A percentile compares a stretch with the other conserved stretches of the same genome.
Conservation (phyloP, 75 land plant genomes). For the Picea glauca region DNA sequence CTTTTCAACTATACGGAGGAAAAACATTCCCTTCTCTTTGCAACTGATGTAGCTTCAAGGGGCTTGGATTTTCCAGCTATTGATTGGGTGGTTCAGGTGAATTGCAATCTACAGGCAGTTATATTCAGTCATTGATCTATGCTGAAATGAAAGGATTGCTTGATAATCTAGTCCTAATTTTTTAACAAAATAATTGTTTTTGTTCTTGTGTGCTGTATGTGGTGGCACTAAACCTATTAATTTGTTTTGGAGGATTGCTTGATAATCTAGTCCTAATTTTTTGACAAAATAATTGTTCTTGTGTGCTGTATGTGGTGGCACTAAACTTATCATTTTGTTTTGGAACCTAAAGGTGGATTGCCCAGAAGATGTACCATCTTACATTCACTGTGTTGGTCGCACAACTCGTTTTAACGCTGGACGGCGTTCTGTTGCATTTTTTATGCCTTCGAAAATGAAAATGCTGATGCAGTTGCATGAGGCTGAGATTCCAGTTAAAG, state of each 20-base stretch:
- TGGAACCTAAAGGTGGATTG: slow-evolving; percentile 66
- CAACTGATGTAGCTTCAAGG: slow-evolving; percentile 93
- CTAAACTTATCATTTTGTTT: neutral
- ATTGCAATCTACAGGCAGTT: neutral
- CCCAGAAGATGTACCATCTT: slow-evolving; percentile 84
- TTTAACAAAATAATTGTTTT: neutral
- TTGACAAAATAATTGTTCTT: no score
- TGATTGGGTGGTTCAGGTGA: slow-evolving; percentile 98
- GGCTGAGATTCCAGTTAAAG: slow-evolving; percentile 66
- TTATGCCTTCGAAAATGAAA: slow-evolving; percentile 67
- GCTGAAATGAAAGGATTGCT: neutral
- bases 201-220: neutral
- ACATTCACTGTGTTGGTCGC: slow-evolving; percentile 95
- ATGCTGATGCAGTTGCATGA: slow-evolving; percentile 66
- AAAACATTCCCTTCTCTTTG: slow-evolving; percentile 69
- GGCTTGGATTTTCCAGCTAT: slow-evolving; percentile 93
- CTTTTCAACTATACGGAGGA: slow-evolving; percentile 68
- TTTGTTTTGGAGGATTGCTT: no score
- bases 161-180: neutral
- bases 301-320: no score
- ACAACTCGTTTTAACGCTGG: slow-evolving; percentile 83
- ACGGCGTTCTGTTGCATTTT: slow-evolving; percentile 74
- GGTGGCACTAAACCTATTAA: neutral
- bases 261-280: no score
- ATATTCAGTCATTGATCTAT: slow-evolving; percentile 6